Base-by-base conservation (phyloP, 2,329 filamentous ascomycete species). In the Pseudogymnoascus sp. region DNA sequence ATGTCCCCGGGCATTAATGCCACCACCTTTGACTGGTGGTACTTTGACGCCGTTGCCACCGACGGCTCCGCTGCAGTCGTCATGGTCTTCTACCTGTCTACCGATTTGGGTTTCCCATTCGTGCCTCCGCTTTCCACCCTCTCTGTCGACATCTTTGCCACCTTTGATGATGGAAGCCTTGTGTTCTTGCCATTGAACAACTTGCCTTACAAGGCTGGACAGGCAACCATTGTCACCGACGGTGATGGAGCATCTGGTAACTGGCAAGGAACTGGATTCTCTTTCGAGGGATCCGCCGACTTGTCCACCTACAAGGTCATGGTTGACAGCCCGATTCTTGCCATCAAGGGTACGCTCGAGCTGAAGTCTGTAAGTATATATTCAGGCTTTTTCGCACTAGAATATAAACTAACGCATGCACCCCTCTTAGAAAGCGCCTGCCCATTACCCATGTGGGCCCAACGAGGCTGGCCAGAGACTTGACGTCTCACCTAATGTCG, bases 11-110 rank as follows among this genome's bases (percentile, higher is more conserved):
- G 64, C 1, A 35, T 66, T 58, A 69, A 69, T 45, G 60, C 12
- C 16, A 62, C 63, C 6, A 63, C 64, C 16, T 75, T 72, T 52
- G 72, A 75, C 66, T 76, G 74, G 74, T 77, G 75, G 75, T 76
- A 75, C 63, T 77, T 77, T 49, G 74, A 77, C 63, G 73, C 67
- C 19, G 68, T 77, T 9, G 69, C 74, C 1, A 58, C 64, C 2
- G 65, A 66, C 6, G 67, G 70, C 52, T 63, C 68, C 1, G 66
- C 69, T 19, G 71, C 69, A 0, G 59, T 76, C 6, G 68, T 70
- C 0, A 55, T 77, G 14, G 70, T 70, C 22, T 75, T 76, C 65
- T 73, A 72, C 63, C 70, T 69, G 1, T 66, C 70, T 8, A 63
- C 71, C 0, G 61, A 65, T 1, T 42, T 67, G 3, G 75, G 73